Percentiles rank a stretch among this genome's conserved stretches.
Conservation (phyloP, 371 early-diverging fungal species). For the Apophysomyces ossiformis region DNA sequence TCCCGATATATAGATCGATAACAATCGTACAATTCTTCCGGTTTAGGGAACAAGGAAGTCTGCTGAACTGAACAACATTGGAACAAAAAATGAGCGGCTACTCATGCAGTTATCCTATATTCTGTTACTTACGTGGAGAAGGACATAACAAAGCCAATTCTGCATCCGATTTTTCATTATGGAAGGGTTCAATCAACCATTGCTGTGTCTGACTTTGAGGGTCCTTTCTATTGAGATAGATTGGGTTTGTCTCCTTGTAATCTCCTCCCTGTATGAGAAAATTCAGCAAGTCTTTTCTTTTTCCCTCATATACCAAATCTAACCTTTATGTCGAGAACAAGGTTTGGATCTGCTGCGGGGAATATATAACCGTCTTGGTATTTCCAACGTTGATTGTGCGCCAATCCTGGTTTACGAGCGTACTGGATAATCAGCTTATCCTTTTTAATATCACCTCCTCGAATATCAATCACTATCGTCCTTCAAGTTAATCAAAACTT, state of each 20-base stretch:
- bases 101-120: not conserved
- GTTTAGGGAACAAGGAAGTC: constrained; percentile 39
- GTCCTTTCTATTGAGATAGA: constrained; percentile 41
- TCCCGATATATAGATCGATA: constrained; percentile 44
- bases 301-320: not conserved
- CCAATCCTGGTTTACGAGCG: constrained; percentile 54
- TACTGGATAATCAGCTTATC: constrained; percentile 53
- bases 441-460: constrained; percentile 48
- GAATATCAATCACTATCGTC: constrained; percentile 44
- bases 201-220: constrained; percentile 41
- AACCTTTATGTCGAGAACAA: constrained; percentile 50
- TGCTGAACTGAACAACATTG: constrained; percentile 23
- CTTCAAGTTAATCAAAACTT: too few species aligned
- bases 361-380: constrained; percentile 52
- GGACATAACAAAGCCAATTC: constrained; percentile 48
- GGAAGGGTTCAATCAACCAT: constrained; percentile 50
- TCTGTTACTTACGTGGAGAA: constrained; percentile 33
- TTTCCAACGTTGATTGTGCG: constrained; percentile 55
- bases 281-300: not conserved
- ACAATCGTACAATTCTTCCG: constrained; percentile 46
- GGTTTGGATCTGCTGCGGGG: constrained; percentile 41
- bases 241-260: constrained; percentile 39
- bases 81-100: not conserved
- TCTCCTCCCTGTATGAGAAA: constrained; percentile 40
- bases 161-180: constrained; percentile 41